Percentiles rank a stretch among this genome's conserved stretches.
Evolutionary conservation across 768 basidiomycete genomes (phyloP).

Genomic region (Xerocomellus amylosporus): DNA sequence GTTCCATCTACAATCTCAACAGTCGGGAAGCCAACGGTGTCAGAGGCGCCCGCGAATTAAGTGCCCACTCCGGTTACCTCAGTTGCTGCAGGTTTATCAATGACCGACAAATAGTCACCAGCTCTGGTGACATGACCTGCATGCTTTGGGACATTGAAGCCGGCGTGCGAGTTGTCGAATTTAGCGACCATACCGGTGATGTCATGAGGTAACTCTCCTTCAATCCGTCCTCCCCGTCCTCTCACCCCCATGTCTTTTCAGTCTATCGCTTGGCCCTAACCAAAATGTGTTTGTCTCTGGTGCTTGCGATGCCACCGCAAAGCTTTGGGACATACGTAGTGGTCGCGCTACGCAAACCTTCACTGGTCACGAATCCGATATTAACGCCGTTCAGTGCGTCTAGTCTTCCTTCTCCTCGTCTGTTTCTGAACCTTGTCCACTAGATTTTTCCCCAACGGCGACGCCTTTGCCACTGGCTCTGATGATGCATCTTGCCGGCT

Average conservation of each 20-base stretch:
- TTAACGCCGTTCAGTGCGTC: conserved; percentile 96
- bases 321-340: conserved; percentile 98
- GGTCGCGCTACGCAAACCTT: conserved; percentile 98
- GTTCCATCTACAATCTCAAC: conserved; percentile 95
- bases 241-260: conserved; percentile 33
- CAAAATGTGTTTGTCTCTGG: conserved; percentile 98
- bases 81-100: conserved; percentile 98
- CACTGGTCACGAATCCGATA: conserved; percentile 97
- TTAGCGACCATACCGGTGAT: conserved; percentile 98
- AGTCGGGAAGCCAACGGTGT: conserved; percentile 69
- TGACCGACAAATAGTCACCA: conserved; percentile 97
- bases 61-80: conserved; percentile 97
- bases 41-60: conserved; percentile 91
- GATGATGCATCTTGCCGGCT: conserved; percentile 98
- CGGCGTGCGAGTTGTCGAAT: conserved; percentile 95
- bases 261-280: conserved; percentile 91
- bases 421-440: conserved; percentile 9
- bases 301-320: conserved; percentile 97
- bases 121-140: conserved; percentile 99
- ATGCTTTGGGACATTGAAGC: conserved; percentile 99
- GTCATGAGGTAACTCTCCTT: conserved; percentile 85
- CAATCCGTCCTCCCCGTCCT: conserved; percentile 3
- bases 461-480: conserved; percentile 97
- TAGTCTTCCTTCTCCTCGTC: conserved; percentile 1
- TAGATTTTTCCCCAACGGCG: conserved; percentile 99